phyloP scores from a whole-genome alignment of 768 basidiomycete species.

The Lepiota brunneoincarnata region DNA sequence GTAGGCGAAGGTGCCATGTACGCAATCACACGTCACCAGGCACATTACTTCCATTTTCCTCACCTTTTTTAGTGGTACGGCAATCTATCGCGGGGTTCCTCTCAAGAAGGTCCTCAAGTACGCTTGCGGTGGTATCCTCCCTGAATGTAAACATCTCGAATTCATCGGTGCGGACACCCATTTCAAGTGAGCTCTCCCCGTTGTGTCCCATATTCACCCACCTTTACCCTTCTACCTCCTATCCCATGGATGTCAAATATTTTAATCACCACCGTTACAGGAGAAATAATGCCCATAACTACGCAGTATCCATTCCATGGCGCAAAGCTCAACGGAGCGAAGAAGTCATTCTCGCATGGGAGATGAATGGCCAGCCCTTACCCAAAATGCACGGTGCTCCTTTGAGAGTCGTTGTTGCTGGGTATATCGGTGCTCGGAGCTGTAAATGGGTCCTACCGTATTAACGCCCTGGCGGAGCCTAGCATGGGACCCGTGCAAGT shows the following conservation, averaged over 20 bases:
- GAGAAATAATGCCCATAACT: slow-evolving; percentile 33
- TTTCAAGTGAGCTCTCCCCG: slow-evolving; percentile 37
- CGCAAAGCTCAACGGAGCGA: slow-evolving; percentile 46
- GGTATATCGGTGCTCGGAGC: slow-evolving; percentile 54
- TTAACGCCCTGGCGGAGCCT: slow-evolving; percentile 47
- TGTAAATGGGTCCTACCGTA: slow-evolving; percentile 52
- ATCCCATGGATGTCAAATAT: not conserved
- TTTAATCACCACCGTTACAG: slow-evolving; percentile 13
- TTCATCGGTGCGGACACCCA: slow-evolving; percentile 58
- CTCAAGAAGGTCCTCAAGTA: slow-evolving; percentile 52
- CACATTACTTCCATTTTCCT: not conserved
- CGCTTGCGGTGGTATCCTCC: slow-evolving; percentile 47
- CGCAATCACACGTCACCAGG: slow-evolving; percentile 5
- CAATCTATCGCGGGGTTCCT: slow-evolving; percentile 49
- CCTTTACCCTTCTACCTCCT: not conserved
- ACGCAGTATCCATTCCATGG: slow-evolving; percentile 46
- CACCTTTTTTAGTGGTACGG: slow-evolving; percentile 37
- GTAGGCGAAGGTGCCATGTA: slow-evolving; percentile 48
- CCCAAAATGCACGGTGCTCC: slow-evolving; percentile 52
- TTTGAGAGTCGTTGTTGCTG: slow-evolving; percentile 47
- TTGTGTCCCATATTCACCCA: not conserved
- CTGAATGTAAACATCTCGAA: slow-evolving; percentile 49
- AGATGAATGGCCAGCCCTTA: slow-evolving; percentile 48
- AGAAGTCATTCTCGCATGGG: slow-evolving; percentile 52
- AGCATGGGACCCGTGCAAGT: slow-evolving; percentile 51